Evolutionary conservation across 139 green algal species (phyloP), one percentile per base, ranked within the genome.

Genomic region (Spirogloea muscicola): DNA sequence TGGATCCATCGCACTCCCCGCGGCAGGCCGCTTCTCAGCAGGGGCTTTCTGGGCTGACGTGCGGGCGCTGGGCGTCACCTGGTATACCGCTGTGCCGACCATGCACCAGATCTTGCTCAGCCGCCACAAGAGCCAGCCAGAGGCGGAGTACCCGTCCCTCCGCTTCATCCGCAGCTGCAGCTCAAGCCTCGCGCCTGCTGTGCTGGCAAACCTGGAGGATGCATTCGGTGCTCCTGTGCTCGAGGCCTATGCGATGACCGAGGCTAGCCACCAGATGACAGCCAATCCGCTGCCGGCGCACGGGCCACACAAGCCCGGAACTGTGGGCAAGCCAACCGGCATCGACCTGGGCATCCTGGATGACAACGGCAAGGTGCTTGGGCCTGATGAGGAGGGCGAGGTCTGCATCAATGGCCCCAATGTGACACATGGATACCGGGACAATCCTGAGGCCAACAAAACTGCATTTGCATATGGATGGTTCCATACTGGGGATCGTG

Each of bases 191-290:
- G 88, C 88, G 1, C 76, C 89, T 3, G 63, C 90, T 21, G 88
- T 87, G 1, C 84, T 96, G 59, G 63, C 88, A 16, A 74, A 86
- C 67, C 68, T 96, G 64, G 90, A 95, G 77, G 67, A 49, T 2
- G 61, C 59, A 2, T 86, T 82, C 52, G 0, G 65, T 69, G 18
- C 94, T 91, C 91, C 91, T 3, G 90, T 96, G 16, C 80, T 96
- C 31, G 91, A 96, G 83, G 87, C 90, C 0, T 96, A 96, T 72
- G 88, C 89, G 0, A 96, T 96, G 91, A 94, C 89, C 3, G 91
- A 96, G 80, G 91, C 90, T 2, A 84, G 60, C 51, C 91, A 94
- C 81, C 91, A 92, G 81, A 95, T 93, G 90, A 91, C 80, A 3
- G 85, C 74, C 68, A 95, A 93, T 78, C 89, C 88, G 1, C 80